phyloP scores from a whole-genome alignment of 208 protist species.

The Phytomonas sp. region DNA sequence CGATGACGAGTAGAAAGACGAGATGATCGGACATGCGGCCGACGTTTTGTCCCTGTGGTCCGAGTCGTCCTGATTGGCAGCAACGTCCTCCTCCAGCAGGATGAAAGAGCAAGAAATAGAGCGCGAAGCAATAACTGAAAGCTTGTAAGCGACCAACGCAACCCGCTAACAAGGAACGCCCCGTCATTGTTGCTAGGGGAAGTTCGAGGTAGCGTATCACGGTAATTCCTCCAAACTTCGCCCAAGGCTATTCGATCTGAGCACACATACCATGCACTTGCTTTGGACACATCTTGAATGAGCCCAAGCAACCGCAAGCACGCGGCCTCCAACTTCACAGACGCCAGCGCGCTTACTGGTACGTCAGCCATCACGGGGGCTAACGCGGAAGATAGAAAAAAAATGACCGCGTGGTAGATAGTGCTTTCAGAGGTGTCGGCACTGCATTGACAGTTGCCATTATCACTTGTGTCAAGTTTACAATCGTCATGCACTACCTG shows the following conservation, averaged over 20 bases:
- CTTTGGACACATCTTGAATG: background rate
- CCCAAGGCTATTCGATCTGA: background rate
- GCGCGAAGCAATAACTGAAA: background rate
- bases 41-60: no score
- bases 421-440: background rate
- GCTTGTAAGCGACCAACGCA: background rate
- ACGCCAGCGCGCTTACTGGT: background rate
- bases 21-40: background rate
- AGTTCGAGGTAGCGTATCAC: background rate
- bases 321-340: background rate
- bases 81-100: background rate
- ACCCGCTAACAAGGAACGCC: background rate
- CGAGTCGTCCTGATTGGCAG: background rate
- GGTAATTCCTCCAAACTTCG: background rate
- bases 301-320: background rate
- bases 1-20: background rate
- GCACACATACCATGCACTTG: background rate
- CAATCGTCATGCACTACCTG: background rate
- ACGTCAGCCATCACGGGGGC: background rate
- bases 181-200: background rate
- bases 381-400: background rate
- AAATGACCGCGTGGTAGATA: background rate
- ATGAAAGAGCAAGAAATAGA: background rate
- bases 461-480: background rate
- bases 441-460: background rate